phyloP scores from a whole-genome alignment of 2,329 filamentous ascomycete genomes.

The Cytospora mali region DNA sequence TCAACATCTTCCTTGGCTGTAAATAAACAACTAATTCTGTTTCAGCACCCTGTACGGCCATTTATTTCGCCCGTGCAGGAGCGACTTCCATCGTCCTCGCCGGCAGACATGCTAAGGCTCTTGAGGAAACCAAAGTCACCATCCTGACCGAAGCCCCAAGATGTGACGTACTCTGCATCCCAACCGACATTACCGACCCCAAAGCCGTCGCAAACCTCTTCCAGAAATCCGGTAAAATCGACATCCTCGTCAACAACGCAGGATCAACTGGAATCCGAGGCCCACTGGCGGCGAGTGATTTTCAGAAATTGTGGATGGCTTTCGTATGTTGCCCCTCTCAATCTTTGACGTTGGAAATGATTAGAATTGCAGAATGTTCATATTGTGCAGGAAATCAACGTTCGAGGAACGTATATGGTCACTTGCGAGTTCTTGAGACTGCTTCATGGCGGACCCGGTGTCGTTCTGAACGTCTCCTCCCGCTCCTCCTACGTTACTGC shows the following conservation, averaged over 20 bases:
- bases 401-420: not conserved
- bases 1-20: too few species aligned
- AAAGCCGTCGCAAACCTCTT: not conserved
- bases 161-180: not conserved
- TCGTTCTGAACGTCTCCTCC: not conserved
- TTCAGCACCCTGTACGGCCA: constrained; percentile 1
- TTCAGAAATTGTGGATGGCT: not conserved
- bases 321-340: not conserved
- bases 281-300: not conserved
- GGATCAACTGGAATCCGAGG: not conserved
- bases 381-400: not conserved
- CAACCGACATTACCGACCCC: not conserved
- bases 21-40: not conserved
- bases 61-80: not conserved
- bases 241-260: constrained; percentile 1
- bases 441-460: not conserved
- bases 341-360: not conserved
- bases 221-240: not conserved
- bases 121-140: not conserved
- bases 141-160: not conserved
- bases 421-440: not conserved
- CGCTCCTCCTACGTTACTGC: not conserved
- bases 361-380: not conserved
- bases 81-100: not conserved
- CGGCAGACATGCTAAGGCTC: not conserved